phyloP scores from a whole-genome alignment of 495 filamentous ascomycete genomes.

The Monascus purpureus region DNA sequence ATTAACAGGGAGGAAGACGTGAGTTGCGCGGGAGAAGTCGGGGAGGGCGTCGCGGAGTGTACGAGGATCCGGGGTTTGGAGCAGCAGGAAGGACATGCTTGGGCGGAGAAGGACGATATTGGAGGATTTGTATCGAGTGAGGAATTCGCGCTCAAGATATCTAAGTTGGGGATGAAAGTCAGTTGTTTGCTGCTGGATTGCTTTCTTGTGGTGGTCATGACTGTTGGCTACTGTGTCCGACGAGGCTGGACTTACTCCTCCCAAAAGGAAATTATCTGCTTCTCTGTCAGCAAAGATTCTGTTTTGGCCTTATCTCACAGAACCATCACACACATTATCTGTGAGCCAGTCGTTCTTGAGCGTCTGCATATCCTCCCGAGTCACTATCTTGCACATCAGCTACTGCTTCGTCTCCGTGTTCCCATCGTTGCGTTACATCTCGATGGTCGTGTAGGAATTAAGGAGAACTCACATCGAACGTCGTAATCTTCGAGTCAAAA shows the following conservation, averaged over 20 bases:
- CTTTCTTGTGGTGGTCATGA: not conserved
- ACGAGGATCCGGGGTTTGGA: conserved; percentile 64
- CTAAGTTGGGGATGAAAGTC: conserved; percentile 24
- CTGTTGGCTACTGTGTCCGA: too few species aligned
- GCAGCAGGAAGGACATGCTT: conserved; percentile 85
- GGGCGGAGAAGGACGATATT: conserved; percentile 87
- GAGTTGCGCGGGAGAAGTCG: conserved; percentile 66
- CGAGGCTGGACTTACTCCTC: conserved; percentile 86
- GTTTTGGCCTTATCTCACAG: not conserved
- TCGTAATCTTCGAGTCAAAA: conserved; percentile 43
- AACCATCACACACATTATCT: conserved; percentile 61
- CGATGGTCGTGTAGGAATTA: too few species aligned
- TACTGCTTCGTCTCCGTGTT: conserved; percentile 1
- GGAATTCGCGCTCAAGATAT: conserved; percentile 80
- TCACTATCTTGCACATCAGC: conserved; percentile 37
- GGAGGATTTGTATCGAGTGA: conserved; percentile 58
- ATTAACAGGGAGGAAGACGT: conserved; percentile 96
- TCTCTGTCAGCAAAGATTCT: conserved; percentile 1
- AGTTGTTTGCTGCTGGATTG: conserved; percentile 4
- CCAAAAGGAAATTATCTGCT: conserved; percentile 77
- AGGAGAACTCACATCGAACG: conserved; percentile 54
- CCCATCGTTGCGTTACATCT: too few species aligned
- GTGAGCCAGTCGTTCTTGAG: conserved; percentile 93
- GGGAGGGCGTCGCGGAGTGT: conserved; percentile 42
- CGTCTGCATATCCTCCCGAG: conserved; percentile 70